phyloP scores from a whole-genome alignment of 1,284 basidiomycete species.

The Cryptococcus floricola region DNA sequence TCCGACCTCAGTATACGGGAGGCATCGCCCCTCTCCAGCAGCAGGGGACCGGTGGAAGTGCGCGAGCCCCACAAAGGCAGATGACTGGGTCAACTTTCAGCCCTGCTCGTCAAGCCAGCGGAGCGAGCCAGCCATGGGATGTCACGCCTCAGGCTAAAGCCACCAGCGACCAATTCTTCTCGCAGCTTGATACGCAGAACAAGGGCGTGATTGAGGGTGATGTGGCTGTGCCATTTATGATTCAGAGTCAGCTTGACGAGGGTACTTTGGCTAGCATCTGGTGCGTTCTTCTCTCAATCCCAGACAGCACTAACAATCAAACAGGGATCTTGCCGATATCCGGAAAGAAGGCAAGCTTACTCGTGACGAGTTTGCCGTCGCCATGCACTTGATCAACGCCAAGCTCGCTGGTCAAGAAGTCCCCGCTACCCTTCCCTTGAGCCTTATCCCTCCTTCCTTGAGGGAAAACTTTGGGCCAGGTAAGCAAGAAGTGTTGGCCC shows the following conservation, averaged over 20 bases:
- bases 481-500: conserved; percentile 18
- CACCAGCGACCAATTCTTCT: conserved; percentile 76
- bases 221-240: conserved; percentile 92
- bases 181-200: conserved; percentile 70
- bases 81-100: neutral
- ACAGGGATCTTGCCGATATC: conserved; percentile 90
- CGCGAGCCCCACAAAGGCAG: conserved; percentile 25
- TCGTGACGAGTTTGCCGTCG: conserved; percentile 92
- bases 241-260: conserved; percentile 83
- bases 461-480: conserved; percentile 23
- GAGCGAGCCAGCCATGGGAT: conserved; percentile 62
- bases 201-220: conserved; percentile 86
- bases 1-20: conserved; percentile 53
- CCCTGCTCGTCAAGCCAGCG: neutral
- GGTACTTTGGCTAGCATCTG: conserved; percentile 84
- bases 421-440: conserved; percentile 66
- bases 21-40: conserved; percentile 38
- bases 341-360: conserved; percentile 83
- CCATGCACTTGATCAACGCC: conserved; percentile 88
- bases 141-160: conserved; percentile 79
- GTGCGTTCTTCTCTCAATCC: conserved; percentile 53
- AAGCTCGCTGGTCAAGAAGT: conserved; percentile 80
- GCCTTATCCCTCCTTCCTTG: conserved; percentile 69
- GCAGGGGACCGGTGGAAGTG: conserved; percentile 52
- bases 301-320: neutral